These are phyloP conservation scores for Scalesia atractyloides DNA, from an alignment of 129 eudicot genomes.

Conservation along the genomic window DNA sequence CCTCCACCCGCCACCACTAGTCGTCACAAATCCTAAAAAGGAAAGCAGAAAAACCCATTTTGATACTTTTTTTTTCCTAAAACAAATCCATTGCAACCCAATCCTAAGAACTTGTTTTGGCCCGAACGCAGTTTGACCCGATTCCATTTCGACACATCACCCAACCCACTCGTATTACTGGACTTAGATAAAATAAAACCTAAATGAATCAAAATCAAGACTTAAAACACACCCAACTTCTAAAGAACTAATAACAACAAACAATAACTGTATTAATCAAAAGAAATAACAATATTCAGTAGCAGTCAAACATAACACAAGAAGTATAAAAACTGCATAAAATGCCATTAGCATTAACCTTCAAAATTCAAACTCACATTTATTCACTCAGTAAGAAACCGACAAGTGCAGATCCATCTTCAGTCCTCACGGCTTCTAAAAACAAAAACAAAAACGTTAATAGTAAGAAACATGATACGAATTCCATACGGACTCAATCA, in stretches of 20 bases:
- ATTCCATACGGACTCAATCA: neutral
- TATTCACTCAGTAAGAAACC: constrained; percentile 32
- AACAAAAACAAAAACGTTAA: constrained; percentile 9
- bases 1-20: no score
- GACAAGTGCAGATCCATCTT: constrained; percentile 24
- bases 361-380: constrained; percentile 38
- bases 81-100: no score
- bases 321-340: constrained; percentile 12
- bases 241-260: neutral
- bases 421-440: constrained; percentile 50
- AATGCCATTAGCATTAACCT: constrained; percentile 25
- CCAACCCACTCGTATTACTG: neutral
- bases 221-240: neutral
- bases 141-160: no score
- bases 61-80: no score
- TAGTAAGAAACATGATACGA: constrained; percentile 3
- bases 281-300: neutral
- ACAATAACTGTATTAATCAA: constrained; percentile 13
- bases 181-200: neutral
- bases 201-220: neutral
- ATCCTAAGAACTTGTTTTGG: no score
- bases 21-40: no score
- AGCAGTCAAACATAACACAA: constrained; percentile 2
- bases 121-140: no score
- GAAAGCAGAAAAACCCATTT: no score